Percentiles rank a stretch among this genome's conserved stretches.
Evolutionary conservation across 2,329 filamentous ascomycete genomes (phyloP).

Genomic region (Trichoderma sp.): DNA sequence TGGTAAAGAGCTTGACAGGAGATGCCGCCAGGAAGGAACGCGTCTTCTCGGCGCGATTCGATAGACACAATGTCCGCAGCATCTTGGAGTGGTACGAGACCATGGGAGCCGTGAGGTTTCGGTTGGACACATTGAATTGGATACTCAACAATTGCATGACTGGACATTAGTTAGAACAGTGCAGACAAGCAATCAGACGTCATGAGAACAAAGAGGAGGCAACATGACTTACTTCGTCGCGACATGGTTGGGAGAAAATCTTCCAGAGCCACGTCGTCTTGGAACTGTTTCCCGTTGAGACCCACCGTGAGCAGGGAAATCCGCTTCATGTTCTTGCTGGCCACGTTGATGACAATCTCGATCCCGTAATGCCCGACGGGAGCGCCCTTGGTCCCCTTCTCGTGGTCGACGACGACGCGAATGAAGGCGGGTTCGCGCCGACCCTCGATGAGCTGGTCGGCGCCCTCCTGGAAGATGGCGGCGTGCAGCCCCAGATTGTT

Average conservation of each 20-base stretch:
- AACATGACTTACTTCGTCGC: constrained; percentile 63
- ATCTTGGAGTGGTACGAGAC: constrained; percentile 79
- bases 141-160: constrained; percentile 72
- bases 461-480: constrained; percentile 72
- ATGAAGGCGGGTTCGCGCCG: constrained; percentile 69
- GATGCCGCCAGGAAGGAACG: constrained; percentile 76
- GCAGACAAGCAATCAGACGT: neutral
- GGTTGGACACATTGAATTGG: constrained; percentile 69
- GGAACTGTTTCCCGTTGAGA: constrained; percentile 68
- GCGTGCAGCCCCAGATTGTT: constrained; percentile 62
- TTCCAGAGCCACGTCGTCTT: constrained; percentile 71
- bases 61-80: constrained; percentile 68
- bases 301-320: constrained; percentile 60
- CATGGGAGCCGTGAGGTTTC: constrained; percentile 65
- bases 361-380: constrained; percentile 69
- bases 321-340: constrained; percentile 54
- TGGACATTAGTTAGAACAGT: constrained; percentile 47
- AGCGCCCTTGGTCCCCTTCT: constrained; percentile 66
- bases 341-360: constrained; percentile 68
- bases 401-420: constrained; percentile 72
- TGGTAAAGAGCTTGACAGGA: constrained; percentile 87
- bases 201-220: neutral
- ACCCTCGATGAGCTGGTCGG: constrained; percentile 62
- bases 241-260: constrained; percentile 75
- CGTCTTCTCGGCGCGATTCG: constrained; percentile 64